Conservation (phyloP, 306 rosid species). For the Fragaria ananassa region DNA sequence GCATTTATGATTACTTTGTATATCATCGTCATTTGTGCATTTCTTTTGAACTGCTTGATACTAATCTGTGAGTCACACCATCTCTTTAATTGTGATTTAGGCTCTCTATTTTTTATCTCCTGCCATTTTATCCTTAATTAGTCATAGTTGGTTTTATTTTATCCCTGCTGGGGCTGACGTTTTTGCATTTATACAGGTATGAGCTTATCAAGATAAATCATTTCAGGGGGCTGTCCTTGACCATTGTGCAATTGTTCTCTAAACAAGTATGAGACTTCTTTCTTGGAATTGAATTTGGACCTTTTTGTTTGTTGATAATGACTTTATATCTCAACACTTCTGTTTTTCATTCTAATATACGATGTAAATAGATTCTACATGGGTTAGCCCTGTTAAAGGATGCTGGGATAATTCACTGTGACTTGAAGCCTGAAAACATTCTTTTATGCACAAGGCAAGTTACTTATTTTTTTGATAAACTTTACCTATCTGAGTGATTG, state of each 20-base stretch:
- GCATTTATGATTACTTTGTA: conserved; percentile 93
- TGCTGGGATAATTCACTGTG: conserved; percentile 98
- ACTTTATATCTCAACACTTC: conserved; percentile 24
- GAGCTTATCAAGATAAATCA: conserved; percentile 97
- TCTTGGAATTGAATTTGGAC: conserved; percentile 16
- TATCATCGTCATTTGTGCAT: conserved; percentile 96
- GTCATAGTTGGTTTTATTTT: conserved; percentile 18
- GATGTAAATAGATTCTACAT: conserved; percentile 60
- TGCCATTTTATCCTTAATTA: not conserved
- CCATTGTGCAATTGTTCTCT: conserved; percentile 89
- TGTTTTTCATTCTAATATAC: conserved; percentile 7
- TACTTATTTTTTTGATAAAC: conserved; percentile 22
- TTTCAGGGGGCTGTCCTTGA: conserved; percentile 90
- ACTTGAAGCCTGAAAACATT: conserved; percentile 99
- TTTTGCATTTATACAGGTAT: conserved; percentile 53
- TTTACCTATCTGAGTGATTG: conserved; percentile 16
- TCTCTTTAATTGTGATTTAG: conserved; percentile 2
- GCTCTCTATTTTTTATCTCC: not conserved
- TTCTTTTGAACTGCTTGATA: conserved; percentile 93
- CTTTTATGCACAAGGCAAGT: conserved; percentile 84
- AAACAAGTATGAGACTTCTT: conserved; percentile 66
- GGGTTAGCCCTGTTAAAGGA: conserved; percentile 81
- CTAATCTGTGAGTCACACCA: conserved; percentile 80
- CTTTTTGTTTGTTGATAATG: conserved; percentile 3
- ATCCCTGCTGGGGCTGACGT: conserved; percentile 32